Base-by-base conservation (phyloP, 1,284 basidiomycete species). In the Irpex lacteus region DNA sequence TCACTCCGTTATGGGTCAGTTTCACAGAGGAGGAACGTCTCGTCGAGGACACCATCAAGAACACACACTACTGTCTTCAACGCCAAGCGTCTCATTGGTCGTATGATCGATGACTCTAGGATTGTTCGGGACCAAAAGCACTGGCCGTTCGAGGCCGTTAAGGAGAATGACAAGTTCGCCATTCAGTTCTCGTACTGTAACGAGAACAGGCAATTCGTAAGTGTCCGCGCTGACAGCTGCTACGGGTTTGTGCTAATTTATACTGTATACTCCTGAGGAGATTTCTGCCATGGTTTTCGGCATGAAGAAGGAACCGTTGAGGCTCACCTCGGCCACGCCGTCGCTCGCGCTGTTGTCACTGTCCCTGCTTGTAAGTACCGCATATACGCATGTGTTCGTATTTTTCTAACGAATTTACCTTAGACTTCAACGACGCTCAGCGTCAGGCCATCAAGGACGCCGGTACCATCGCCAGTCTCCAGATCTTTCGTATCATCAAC, bases 241-340 rank as follows among this genome's bases (percentile, higher is more conserved):
- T 8, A 18, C 11, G 38, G 15, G 60, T 58, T 9, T 38, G 11
- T 32, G n/a, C 21, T 21, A 8, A 18, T 36, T 19, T 54, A 56
- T n/a, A 5, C 60, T 59, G 1, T 60, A 91, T 90, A 87, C 89
- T 2, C 91, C 94, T 1, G 94, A 96, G 77, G 94, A 96, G 80
- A 87, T 96, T 71, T 93, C 89, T 63, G 94, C 96, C 65, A 99
- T 98, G 97, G 87, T 99, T 72, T 82, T 98, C 66, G 83, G 78
- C 67, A 98, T 98, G 86, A 98, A 98, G 96, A 98, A 98, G 88
- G 97, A 98, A 98, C 95, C 55, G 97, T 97, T 67, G 97, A 98
- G 85, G 94, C 96, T 21, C 98, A 98, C 81, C 90, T 99, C 65
- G 96, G 96, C 70, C 86, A 96, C 77, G 93, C 95, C 78, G 97